These are phyloP conservation scores for Plenodomus tracheiphilus DNA, from an alignment of 2,329 filamentous ascomycete species.

Conservation along the genomic window DNA sequence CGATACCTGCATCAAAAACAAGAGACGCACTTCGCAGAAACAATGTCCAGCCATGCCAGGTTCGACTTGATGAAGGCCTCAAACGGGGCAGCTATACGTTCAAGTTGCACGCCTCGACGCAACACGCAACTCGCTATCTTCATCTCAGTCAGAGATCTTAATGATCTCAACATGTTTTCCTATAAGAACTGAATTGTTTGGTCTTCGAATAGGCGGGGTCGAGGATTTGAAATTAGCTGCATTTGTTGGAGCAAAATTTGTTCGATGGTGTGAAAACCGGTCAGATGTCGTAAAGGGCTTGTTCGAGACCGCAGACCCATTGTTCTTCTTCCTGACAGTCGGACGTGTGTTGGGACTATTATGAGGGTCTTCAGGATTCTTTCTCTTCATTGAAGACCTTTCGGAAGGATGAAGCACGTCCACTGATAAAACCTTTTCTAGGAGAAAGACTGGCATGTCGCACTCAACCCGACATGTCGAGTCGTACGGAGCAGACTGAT, in stretches of 20 bases:
- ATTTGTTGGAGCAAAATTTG: neutral
- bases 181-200: neutral
- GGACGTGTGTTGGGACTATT: neutral
- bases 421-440: constrained; percentile 33
- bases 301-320: neutral
- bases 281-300: too few relatives aligned
- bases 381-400: neutral
- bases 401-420: constrained; percentile 22
- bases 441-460: constrained; percentile 41
- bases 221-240: neutral
- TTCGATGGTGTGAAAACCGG: neutral
- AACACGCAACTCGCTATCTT: neutral
- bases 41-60: too few relatives aligned
- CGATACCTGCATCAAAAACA: too few relatives aligned
- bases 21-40: too few relatives aligned
- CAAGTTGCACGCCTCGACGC: too few relatives aligned
- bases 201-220: neutral
- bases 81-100: too few relatives aligned
- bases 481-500: constrained; percentile 28
- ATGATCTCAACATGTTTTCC: neutral
- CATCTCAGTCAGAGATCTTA: neutral
- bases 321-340: neutral
- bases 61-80: too few relatives aligned
- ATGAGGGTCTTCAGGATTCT: neutral
- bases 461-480: constrained; percentile 38